These are phyloP conservation scores for Fusarium continuum DNA, from an alignment of 2,329 filamentous ascomycete genomes.

Conservation along the genomic window DNA sequence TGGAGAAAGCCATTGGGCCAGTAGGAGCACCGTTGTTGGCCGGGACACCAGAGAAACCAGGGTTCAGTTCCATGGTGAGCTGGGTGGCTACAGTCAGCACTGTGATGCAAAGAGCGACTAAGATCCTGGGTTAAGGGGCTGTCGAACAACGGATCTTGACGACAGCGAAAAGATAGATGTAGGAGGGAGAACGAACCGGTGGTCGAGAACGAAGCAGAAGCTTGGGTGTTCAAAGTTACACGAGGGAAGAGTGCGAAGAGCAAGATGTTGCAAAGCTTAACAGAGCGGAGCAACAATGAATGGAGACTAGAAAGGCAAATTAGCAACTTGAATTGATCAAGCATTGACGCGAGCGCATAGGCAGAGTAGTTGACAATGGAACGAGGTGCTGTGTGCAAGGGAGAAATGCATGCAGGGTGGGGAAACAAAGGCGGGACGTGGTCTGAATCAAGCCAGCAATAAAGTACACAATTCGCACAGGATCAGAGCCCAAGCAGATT, in stretches of 20 bases:
- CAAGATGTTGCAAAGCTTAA: constrained; percentile 36
- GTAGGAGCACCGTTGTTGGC: constrained; percentile 46
- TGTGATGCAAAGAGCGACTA: not conserved
- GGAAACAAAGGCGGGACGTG: not conserved
- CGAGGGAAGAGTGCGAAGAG: constrained; percentile 20
- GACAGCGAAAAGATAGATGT: not conserved
- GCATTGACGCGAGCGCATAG: not conserved
- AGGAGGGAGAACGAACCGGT: constrained; percentile 17
- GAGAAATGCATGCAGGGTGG: not conserved
- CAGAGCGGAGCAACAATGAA: constrained; percentile 34
- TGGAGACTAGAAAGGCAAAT: constrained; percentile 16
- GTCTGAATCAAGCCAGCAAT: not conserved
- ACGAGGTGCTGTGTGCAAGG: not conserved
- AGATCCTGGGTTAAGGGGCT: too few species aligned
- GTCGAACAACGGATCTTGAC: not conserved
- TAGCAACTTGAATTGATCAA: constrained; percentile 8
- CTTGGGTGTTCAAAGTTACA: constrained; percentile 32
- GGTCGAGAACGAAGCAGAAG: constrained; percentile 24
- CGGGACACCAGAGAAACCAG: constrained; percentile 44
- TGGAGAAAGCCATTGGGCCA: constrained; percentile 50
- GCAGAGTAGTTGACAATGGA: not conserved
- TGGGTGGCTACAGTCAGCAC: constrained; percentile 24
- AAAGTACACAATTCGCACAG: not conserved
- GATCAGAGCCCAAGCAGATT: not conserved
- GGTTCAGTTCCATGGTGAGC: constrained; percentile 48